phyloP scores from a whole-genome alignment of 805 yeast species.

The Diddensiella transvaalensis region DNA sequence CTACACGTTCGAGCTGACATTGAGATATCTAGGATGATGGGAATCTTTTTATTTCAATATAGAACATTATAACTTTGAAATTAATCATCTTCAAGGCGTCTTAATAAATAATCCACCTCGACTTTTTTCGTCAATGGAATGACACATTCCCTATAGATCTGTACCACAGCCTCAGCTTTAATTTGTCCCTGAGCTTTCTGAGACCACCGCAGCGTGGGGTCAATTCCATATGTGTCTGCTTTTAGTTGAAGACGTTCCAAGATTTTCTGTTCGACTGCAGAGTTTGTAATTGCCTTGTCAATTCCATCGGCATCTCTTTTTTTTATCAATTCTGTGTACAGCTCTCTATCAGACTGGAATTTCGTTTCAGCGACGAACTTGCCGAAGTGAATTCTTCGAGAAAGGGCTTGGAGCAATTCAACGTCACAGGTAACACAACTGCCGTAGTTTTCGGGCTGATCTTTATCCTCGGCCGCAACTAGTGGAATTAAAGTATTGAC shows the following conservation, averaged over 20 bases:
- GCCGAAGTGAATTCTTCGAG: constrained; percentile 94
- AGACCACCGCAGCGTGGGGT: constrained; percentile 71
- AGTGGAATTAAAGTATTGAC: constrained; percentile 71
- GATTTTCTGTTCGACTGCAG: constrained; percentile 81
- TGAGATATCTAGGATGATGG: constrained; percentile 35
- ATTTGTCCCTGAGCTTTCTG: constrained; percentile 68
- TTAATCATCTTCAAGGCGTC: constrained; percentile 66
- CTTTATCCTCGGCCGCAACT: constrained; percentile 62
- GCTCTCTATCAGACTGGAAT: constrained; percentile 62
- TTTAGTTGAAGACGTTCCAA: constrained; percentile 72
- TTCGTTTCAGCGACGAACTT: constrained; percentile 97
- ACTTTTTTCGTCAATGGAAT: constrained; percentile 95
- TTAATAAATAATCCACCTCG: constrained; percentile 84
- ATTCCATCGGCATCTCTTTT: constrained; percentile 68
- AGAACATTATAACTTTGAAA: not conserved
- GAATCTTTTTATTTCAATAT: not conserved
- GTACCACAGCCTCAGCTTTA: constrained; percentile 75
- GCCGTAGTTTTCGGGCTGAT: constrained; percentile 83
- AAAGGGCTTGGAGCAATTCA: constrained; percentile 79
- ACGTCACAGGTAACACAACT: constrained; percentile 83
- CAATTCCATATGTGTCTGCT: constrained; percentile 84
- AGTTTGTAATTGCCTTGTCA: constrained; percentile 76
- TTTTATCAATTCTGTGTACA: constrained; percentile 60
- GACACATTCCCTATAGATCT: constrained; percentile 79
- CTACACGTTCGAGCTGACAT: constrained; percentile 85